Evolutionary conservation across 768 basidiomycete species (phyloP).

Genomic region (Strobilomyces dryophilus): DNA sequence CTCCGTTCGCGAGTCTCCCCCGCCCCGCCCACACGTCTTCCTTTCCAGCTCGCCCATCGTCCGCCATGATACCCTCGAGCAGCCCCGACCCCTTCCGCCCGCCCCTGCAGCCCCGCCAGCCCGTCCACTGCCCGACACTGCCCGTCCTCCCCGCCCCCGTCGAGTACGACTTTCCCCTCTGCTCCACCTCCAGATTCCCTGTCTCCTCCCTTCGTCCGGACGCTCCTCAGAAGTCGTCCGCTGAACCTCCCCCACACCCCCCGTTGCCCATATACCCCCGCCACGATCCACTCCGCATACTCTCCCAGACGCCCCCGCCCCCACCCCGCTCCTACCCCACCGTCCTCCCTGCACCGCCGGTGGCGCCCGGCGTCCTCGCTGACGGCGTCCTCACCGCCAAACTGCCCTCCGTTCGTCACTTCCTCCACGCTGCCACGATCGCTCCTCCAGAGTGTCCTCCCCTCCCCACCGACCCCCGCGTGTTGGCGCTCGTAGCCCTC

Average conservation of each 20-base stretch:
- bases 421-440: conserved; percentile 41
- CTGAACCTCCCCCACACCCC: conserved; percentile 19
- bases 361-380: conserved; percentile 35
- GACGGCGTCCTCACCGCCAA: conserved; percentile 43
- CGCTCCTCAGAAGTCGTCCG: conserved; percentile 18
- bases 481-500: conserved; percentile 59
- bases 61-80: conserved; percentile 11
- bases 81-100: conserved; percentile 9
- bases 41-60: conserved; percentile 11
- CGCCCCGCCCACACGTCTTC: not conserved
- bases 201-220: conserved; percentile 37
- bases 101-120: conserved; percentile 16
- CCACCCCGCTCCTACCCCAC: conserved; percentile 20
- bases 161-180: conserved; percentile 23
- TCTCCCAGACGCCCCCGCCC: conserved; percentile 19
- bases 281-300: conserved; percentile 31
- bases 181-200: conserved; percentile 29
- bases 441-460: conserved; percentile 38
- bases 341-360: conserved; percentile 19
- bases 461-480: conserved; percentile 36
- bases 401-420: conserved; percentile 45
- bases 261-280: conserved; percentile 28
- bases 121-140: conserved; percentile 8
- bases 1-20: conserved; percentile 4
- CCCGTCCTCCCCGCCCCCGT: conserved; percentile 13